Conservation (phyloP, 2,329 filamentous ascomycete species). For the Fusarium sublunatum region DNA sequence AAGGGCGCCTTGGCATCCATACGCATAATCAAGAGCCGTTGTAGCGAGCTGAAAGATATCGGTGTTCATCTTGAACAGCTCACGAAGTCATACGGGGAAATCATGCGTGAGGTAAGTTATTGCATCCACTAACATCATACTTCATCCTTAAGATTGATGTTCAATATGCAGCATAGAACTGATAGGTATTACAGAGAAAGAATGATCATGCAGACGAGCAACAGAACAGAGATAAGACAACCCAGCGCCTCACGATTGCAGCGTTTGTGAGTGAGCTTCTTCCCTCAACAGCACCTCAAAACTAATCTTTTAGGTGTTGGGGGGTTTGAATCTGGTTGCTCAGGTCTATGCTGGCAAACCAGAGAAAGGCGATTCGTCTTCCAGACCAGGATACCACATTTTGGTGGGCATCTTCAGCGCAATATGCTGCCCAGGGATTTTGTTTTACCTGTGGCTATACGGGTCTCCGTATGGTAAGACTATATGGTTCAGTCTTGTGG, state of each 20-base stretch:
- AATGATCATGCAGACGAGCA: neutral
- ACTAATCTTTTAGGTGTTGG: neutral
- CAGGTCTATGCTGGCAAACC: conserved; percentile 11
- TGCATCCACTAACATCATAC: accelerated
- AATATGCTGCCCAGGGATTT: accelerated
- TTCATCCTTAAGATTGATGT: too few relatives aligned
- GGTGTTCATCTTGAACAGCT: neutral
- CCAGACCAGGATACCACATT: neutral
- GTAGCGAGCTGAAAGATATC: neutral
- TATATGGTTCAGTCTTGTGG: neutral
- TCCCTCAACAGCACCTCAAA: accelerated
- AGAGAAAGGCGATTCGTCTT: neutral
- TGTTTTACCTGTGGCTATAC: neutral
- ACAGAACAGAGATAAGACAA: neutral
- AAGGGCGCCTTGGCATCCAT: neutral
- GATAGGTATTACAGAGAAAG: neutral
- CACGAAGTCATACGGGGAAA: neutral
- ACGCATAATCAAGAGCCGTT: neutral
- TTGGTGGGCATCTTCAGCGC: neutral
- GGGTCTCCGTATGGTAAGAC: too few relatives aligned
- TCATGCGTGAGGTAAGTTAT: neutral
- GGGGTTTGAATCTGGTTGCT: neutral
- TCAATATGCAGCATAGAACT: neutral
- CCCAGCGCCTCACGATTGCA: neutral
- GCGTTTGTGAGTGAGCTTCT: neutral